These are phyloP conservation scores for Elaeagnus macrophylla DNA, from an alignment of 306 rosid species.

Conservation along the genomic window DNA sequence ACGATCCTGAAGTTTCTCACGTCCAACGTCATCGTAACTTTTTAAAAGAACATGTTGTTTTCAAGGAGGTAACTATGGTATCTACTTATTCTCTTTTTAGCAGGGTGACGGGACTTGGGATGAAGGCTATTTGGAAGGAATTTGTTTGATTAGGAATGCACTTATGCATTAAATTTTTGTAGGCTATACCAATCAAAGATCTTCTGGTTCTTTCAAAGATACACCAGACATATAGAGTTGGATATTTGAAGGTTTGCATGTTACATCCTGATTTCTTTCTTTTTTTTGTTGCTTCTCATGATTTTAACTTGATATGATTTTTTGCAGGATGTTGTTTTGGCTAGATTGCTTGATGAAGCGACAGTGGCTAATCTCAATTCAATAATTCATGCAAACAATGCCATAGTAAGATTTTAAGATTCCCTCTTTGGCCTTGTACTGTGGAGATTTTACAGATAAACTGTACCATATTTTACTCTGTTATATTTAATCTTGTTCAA, in stretches of 20 bases:
- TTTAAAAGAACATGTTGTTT: slow-evolving; percentile 79
- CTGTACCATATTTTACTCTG: slow-evolving; percentile 3
- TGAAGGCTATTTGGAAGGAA: slow-evolving; percentile 2
- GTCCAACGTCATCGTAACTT: slow-evolving; percentile 74
- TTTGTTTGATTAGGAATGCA: background rate
- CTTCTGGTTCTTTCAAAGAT: slow-evolving; percentile 70
- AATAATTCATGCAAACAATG: slow-evolving; percentile 81
- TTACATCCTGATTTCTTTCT: slow-evolving; percentile 6
- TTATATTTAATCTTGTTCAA: slow-evolving; percentile 14
- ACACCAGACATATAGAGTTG: slow-evolving; percentile 94
- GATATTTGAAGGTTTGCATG: slow-evolving; percentile 73
- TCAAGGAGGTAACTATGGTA: slow-evolving; percentile 66
- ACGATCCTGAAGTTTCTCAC: slow-evolving; percentile 67
- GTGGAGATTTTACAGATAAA: slow-evolving; percentile 23
- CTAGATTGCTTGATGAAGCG: slow-evolving; percentile 78
- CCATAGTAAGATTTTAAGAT: slow-evolving; percentile 45
- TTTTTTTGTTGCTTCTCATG: slow-evolving; percentile 7
- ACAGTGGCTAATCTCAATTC: slow-evolving; percentile 74
- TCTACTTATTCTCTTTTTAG: slow-evolving; percentile 10
- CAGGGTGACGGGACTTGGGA: slow-evolving; percentile 3
- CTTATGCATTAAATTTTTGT: slow-evolving; percentile 17
- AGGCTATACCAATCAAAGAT: slow-evolving; percentile 94
- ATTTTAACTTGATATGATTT: slow-evolving; percentile 24
- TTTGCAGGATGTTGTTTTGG: slow-evolving; percentile 84
- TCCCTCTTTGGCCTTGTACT: background rate